Conservation (phyloP, 257 asterid genomes). For the Plantago elongata region DNA sequence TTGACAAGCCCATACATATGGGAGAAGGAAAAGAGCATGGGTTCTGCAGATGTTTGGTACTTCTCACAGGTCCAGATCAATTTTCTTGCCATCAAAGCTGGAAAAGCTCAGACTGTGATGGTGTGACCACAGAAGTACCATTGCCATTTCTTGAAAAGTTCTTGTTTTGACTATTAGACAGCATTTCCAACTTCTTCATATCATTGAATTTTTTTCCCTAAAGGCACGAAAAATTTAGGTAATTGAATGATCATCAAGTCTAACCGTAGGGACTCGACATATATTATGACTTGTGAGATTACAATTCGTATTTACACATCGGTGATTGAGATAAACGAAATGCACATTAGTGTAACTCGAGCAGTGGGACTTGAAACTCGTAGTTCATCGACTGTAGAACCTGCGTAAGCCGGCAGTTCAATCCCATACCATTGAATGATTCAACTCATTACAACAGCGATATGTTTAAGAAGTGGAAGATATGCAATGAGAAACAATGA, state of each 20-base stretch:
- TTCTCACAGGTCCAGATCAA: slow-evolving; percentile 8
- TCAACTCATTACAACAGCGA: not conserved
- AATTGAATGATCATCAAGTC: too few relatives aligned
- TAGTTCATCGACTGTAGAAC: too few relatives aligned
- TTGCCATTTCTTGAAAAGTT: slow-evolving; percentile 14
- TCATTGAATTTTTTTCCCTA: not conserved
- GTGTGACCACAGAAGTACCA: slow-evolving; percentile 17
- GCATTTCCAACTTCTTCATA: slow-evolving; percentile 1
- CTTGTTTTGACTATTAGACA: slow-evolving; percentile 18
- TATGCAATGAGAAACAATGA: slow-evolving; percentile 6
- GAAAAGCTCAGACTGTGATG: slow-evolving; percentile 5
- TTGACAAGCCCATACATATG: not conserved
- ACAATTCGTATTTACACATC: too few relatives aligned
- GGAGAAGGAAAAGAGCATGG: slow-evolving; percentile 6
- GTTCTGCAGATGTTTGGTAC: slow-evolving; percentile 3
- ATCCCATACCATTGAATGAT: too few relatives aligned
- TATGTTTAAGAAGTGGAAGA: not conserved
- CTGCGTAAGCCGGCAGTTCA: too few relatives aligned
- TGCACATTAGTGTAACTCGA: too few relatives aligned
- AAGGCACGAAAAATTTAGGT: not conserved
- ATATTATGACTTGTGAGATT: too few relatives aligned
- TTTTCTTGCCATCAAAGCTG: slow-evolving; percentile 21
- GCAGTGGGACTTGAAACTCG: too few relatives aligned
- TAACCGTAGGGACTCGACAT: too few relatives aligned
- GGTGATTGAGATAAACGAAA: too few relatives aligned